Base-by-base conservation (phyloP, 805 yeast species). In the Pichia membranifaciens region DNA sequence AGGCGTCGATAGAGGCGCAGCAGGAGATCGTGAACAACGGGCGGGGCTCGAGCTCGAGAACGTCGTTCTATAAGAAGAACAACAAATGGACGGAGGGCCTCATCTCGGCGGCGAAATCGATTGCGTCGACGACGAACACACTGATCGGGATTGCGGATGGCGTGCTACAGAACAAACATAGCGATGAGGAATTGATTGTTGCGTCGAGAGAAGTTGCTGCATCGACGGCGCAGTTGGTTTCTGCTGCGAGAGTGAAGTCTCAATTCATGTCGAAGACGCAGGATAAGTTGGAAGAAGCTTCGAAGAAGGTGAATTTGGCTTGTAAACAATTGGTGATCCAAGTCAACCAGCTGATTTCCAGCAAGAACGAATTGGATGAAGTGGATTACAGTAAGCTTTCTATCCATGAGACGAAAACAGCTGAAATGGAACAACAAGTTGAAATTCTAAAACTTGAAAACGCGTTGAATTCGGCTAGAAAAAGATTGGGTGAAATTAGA, bases 61-160 rank as follows among this genome's bases (percentile, higher is more conserved):
- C 88, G 13, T 85, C 84, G 39, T 88, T 83, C 63, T 89, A 89
- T 67, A 85, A 83, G 62, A 87, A 87, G 66, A 85, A 88, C 63
- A 88, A 82, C 64, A 75, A 91, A 57, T 88, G 96, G 96, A 87
- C 96, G 0, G 95, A 89, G 66, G 96, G 96, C 20, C 78, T 88
- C 48, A 81, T 88, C 28, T 84, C 95, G 50, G 96, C 96, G 16
- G 87, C 96, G 1, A 82, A 84, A 57, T 82, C 91, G 1, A 93
- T 88, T 35, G 96, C 95, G 2, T 78, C 78, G 2, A 79, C 96
- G 1, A 89, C 96, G 2, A 84, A 82, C 57, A 70, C 83, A n/a
- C 73, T 88, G 53, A 88, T 88, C 50, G 78, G 78, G 50, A 84
- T 87, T n/a, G 95, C 96, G 0, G 93, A 87, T 66, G 93, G 95